Evolutionary conservation across 2,329 filamentous ascomycete genomes (phyloP).

Genomic region (Dothistroma septosporum): DNA sequence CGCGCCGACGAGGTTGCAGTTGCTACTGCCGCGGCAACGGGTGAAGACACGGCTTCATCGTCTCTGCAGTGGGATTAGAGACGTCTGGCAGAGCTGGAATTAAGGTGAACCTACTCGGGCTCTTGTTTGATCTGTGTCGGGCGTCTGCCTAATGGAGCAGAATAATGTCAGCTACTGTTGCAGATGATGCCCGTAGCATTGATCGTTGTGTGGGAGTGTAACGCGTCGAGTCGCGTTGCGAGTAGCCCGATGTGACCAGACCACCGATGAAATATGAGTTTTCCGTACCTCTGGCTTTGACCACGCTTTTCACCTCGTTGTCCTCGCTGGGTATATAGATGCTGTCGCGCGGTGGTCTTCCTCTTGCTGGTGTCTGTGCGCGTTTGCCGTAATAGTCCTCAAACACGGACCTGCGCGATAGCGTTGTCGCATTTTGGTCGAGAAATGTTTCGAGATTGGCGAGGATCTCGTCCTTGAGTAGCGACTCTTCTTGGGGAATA

Average conservation of each 20-base stretch:
- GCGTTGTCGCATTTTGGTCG: conserved; percentile 61
- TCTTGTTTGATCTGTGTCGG: conserved; percentile 37
- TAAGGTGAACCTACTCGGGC: conserved; percentile 25
- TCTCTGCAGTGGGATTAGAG: conserved; percentile 16
- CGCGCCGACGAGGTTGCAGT: conserved; percentile 13
- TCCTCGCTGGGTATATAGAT: conserved; percentile 22
- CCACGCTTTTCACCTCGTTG: conserved; percentile 32
- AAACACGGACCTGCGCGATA: conserved; percentile 61
- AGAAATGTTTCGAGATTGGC: conserved; percentile 69
- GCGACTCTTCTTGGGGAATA: conserved; percentile 46
- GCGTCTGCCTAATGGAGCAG: conserved; percentile 17
- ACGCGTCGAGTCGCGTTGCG: neutral
- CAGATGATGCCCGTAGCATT: neutral
- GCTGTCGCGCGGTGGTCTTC: conserved; percentile 28
- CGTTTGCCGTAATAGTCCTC: conserved; percentile 65
- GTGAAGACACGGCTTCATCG: conserved; percentile 10
- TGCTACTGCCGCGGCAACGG: conserved; percentile 18
- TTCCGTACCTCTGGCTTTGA: conserved; percentile 21
- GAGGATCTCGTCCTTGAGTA: conserved; percentile 78
- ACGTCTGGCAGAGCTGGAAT: neutral
- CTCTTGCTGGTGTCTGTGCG: conserved; percentile 51
- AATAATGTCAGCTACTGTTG: neutral
- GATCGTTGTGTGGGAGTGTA: neutral
- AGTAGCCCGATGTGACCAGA: neutral
- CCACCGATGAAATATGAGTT: neutral